phyloP scores from a whole-genome alignment of 1,139 yeast species.

The Casaregolazyma lundiana region DNA sequence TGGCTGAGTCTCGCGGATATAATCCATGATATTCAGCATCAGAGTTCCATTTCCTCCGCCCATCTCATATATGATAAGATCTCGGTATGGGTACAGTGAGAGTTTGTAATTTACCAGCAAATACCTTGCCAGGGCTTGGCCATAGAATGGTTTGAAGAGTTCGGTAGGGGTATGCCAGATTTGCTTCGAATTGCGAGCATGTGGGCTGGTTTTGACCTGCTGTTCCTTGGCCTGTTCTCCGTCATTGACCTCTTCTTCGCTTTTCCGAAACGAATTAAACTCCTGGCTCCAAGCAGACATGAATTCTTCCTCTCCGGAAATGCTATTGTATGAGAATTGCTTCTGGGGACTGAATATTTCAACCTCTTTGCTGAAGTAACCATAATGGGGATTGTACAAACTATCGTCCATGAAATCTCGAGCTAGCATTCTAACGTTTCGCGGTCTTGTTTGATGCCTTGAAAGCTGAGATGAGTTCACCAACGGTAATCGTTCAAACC shows the following conservation, averaged over 20 bases:
- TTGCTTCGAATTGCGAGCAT: conserved; percentile 45
- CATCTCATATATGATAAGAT: conserved; percentile 73
- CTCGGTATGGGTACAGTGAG: conserved; percentile 61
- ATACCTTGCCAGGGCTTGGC: conserved; percentile 77
- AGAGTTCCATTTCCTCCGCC: conserved; percentile 91
- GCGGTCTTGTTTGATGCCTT: conserved; percentile 50
- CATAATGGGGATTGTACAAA: conserved; percentile 73
- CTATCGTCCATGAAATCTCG: conserved; percentile 84
- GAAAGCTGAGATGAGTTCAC: conserved; percentile 47
- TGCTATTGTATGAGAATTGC: conserved; percentile 51
- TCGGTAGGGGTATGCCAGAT: conserved; percentile 92
- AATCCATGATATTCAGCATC: conserved; percentile 73
- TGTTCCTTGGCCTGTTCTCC: conserved; percentile 18
- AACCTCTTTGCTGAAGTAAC: conserved; percentile 74
- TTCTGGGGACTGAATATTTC: conserved; percentile 54
- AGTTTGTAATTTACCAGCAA: conserved; percentile 63
- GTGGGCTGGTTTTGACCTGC: conserved; percentile 2
- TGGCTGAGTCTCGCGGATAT: conserved; percentile 58
- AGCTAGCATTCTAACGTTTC: conserved; percentile 60
- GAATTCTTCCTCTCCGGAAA: conserved; percentile 65
- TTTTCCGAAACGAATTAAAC: conserved; percentile 32
- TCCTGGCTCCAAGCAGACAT: conserved; percentile 63
- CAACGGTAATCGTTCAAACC: conserved; percentile 44
- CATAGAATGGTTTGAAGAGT: conserved; percentile 71
- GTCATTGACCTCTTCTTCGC: conserved; percentile 20